Evolutionary conservation across 2,329 filamentous ascomycete species (phyloP), one percentile per base, ranked within the genome.

Genomic region (Aspergillus tanneri): DNA sequence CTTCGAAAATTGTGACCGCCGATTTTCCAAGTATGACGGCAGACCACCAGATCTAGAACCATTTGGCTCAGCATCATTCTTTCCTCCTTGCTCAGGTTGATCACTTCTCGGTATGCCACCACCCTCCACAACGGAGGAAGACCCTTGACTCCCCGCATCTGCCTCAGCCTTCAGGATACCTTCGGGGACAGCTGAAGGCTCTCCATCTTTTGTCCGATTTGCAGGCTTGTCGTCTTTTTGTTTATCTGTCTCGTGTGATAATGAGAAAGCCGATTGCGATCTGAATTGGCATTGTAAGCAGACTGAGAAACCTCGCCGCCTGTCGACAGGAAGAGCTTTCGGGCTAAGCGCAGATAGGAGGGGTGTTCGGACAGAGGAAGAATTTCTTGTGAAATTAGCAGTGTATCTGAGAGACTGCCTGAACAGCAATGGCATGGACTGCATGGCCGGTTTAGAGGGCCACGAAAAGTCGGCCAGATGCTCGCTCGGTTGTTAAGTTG

Each of bases 1-100:
- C 58, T 82, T 83, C 5, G 77, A 81, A 32, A 81, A 55, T 40
- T 80, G 69, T 56, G 80, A 84, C 66, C 82, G 71, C 43, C 77
- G 76, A 12, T 71, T 68, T 49, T 71, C 68, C 40, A 68, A 21
- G 47, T 67, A 66, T 0, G 67, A 71, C 5, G 68, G 68, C 5
- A 71, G 57, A 10, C 64, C 60, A 5, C 60, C 58, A 8, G 28
- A 48, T 34, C 43, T 42, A n/a, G 42, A 24, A 2, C 12, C 24
- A 11, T 46, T 36, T 2, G 34, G 6, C 35, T 18, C 45, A 7
- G 21, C 25, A 19, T 52, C 43, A 22, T 47, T 21, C 32, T 47
- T 49, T 23, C 19, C 43, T 43, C 56, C 40, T 41, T 42, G 34
- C 18, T 53, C 49, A 38, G 23, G 2, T 18, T 9, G 27, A 3